These are phyloP conservation scores for Pleurotus giganteus DNA, from an alignment of 768 basidiomycete species.

Conservation along the genomic window DNA sequence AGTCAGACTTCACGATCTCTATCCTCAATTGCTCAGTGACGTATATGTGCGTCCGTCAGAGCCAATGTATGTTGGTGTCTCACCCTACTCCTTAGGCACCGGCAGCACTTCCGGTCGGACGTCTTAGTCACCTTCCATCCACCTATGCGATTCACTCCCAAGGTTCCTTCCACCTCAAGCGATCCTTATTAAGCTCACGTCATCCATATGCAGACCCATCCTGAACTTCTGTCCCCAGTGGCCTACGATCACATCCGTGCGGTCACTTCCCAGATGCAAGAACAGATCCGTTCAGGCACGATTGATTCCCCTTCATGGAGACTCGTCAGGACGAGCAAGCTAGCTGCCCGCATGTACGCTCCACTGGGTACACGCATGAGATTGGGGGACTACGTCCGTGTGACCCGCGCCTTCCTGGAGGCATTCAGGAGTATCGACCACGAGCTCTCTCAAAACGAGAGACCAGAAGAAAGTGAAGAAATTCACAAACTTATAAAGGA, in stretches of 20 bases:
- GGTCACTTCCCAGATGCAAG: constrained; percentile 60
- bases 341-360: constrained; percentile 78
- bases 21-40: constrained; percentile 80
- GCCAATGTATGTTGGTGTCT: not conserved
- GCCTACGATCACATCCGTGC: constrained; percentile 58
- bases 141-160: constrained; percentile 63
- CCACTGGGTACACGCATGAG: constrained; percentile 86
- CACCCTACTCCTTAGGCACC: constrained; percentile 10
- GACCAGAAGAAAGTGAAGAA: constrained; percentile 19
- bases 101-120: constrained; percentile 80
- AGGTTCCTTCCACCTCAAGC: constrained; percentile 36
- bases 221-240: constrained; percentile 68
- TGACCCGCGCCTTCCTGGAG: constrained; percentile 73
- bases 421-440: constrained; percentile 55
- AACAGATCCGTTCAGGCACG: constrained; percentile 72
- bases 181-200: constrained; percentile 1
- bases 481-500: constrained; percentile 42
- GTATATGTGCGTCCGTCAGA: constrained; percentile 58
- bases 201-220: constrained; percentile 48
- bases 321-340: constrained; percentile 69
- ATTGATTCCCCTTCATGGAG: constrained; percentile 87
- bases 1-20: constrained; percentile 69
- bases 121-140: constrained; percentile 81
- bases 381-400: constrained; percentile 80
- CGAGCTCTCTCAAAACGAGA: constrained; percentile 4